Evolutionary conservation across 1,139 yeast genomes (phyloP).

Genomic region (Geotrichum australiense): DNA sequence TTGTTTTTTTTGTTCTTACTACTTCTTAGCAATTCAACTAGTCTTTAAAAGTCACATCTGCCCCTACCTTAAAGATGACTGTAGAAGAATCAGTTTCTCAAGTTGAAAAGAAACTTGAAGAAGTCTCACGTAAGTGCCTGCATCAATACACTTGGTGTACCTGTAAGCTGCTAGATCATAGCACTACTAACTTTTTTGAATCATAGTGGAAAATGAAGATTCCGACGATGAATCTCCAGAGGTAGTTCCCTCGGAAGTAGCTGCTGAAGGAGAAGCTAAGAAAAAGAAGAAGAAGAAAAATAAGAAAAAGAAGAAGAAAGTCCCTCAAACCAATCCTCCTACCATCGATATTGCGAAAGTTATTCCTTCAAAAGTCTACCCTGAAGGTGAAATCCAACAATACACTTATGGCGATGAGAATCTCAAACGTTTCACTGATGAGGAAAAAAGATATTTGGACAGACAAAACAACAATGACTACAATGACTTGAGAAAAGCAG

Average conservation of each 20-base stretch:
- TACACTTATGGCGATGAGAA: constrained; percentile 61
- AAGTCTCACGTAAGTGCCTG: constrained; percentile 8
- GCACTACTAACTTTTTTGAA: not conserved
- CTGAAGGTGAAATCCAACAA: constrained; percentile 35
- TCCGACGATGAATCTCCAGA: constrained; percentile 6
- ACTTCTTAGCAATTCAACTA: too few relatives aligned
- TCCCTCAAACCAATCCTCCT: constrained; percentile 17
- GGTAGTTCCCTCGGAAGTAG: constrained; percentile 1
- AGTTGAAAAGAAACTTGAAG: constrained; percentile 7
- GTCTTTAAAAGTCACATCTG: too few relatives aligned
- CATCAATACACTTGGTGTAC: not conserved
- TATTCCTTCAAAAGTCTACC: constrained; percentile 14
- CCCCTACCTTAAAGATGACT: constrained; percentile 5
- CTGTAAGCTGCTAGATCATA: not conserved
- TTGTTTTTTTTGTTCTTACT: too few relatives aligned
- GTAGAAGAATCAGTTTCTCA: constrained; percentile 2
- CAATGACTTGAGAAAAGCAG: constrained; percentile 92
- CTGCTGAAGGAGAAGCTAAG: constrained; percentile 6
- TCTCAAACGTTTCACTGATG: constrained; percentile 71
- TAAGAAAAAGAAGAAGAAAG: constrained; percentile 17
- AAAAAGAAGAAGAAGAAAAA: constrained; percentile 15
- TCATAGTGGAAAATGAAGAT: not conserved
- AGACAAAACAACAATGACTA: constrained; percentile 54
- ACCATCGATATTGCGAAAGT: constrained; percentile 15
- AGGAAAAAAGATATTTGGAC: constrained; percentile 75